Evolutionary conservation across 768 basidiomycete species (phyloP).

Genomic region (Boletus huronensis): DNA sequence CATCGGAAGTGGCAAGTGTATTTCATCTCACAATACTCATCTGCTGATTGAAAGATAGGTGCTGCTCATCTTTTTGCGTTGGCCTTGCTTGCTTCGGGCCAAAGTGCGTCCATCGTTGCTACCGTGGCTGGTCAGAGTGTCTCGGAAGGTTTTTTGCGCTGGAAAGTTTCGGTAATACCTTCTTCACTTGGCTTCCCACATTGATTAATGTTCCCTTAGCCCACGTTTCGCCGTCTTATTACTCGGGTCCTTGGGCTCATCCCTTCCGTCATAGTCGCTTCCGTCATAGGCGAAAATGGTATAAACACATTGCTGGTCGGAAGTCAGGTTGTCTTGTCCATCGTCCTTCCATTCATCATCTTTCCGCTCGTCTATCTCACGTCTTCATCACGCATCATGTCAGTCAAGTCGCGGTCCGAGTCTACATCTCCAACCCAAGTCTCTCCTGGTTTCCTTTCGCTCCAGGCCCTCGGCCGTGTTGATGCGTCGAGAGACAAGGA

Average conservation of each 20-base stretch:
- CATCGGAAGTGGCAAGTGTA: conserved; percentile 61
- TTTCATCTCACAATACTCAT: not conserved
- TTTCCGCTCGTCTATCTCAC: conserved; percentile 79
- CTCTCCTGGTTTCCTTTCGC: not conserved
- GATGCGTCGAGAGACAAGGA: conserved; percentile 1
- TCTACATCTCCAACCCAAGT: not conserved
- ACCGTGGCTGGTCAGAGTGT: conserved; percentile 90
- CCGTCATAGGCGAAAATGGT: conserved; percentile 64
- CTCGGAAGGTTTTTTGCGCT: conserved; percentile 84
- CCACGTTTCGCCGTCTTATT: conserved; percentile 71
- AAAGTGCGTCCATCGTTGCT: conserved; percentile 86
- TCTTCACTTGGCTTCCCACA: conserved; percentile 18
- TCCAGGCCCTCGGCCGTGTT: not conserved
- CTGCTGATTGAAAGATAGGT: conserved; percentile 38
- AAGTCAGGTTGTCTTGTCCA: conserved; percentile 79
- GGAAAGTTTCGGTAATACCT: conserved; percentile 66
- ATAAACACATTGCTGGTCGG: conserved; percentile 78
- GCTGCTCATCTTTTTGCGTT: conserved; percentile 87
- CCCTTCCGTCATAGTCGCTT: conserved; percentile 77
- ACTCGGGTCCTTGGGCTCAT: conserved; percentile 81
- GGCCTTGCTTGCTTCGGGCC: conserved; percentile 80
- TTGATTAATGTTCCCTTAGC: conserved; percentile 40
- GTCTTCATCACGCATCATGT: conserved; percentile 65
- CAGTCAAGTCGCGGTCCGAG: conserved; percentile 35
- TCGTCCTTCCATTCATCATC: conserved; percentile 84